Evolutionary conservation across 441 rosid genomes (phyloP), one percentile per base, ranked within the genome.

Genomic region (Jatropha multifida): DNA sequence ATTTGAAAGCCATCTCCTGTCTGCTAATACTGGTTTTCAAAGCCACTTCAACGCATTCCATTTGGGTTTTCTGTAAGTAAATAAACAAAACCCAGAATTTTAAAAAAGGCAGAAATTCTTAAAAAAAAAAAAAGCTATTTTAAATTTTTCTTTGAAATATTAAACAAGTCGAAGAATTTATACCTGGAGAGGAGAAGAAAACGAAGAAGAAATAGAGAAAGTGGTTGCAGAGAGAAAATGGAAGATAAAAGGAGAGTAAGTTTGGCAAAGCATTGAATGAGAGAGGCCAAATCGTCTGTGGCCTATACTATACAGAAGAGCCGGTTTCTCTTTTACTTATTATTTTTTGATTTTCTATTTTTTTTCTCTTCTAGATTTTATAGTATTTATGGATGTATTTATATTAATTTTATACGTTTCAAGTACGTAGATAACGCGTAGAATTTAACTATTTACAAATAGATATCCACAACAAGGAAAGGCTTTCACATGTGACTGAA

Each of bases 211-310:
- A 55, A 68, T 38, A 52, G 62, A 8, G 74, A 38, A 58, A 56
- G 65, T 23, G 65, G 77, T 58, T 65, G 73, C 41, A 48, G 73
- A 67, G 65, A 18, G 76, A 81, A 83, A 79, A 65, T 76, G 83
- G 79, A 81, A 71, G 74, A 79, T 70, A 69, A 77, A 72, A 54
- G 73, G 80, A 41, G 61, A 84, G 72, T 77, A 87, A 84, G 92
- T 89, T 90, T 79, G 95, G 92, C 89, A 85, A 84, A 83, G 97
- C 88, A 86, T 86, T 88, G 85, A 91, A 82, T 84, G 79, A 75
- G 83, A 81, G 79, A 52, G 20, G 1, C 72, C 71, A 72, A 63
- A 76, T 60, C 74, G 64, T 18, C 76, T 64, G 69, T 71, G 73
- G 74, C 68, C 72, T 65, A 17, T 46, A 70, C 32, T 32, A 32